phyloP scores from a whole-genome alignment of 2,329 filamentous ascomycete species.

The Nemania sp. region DNA sequence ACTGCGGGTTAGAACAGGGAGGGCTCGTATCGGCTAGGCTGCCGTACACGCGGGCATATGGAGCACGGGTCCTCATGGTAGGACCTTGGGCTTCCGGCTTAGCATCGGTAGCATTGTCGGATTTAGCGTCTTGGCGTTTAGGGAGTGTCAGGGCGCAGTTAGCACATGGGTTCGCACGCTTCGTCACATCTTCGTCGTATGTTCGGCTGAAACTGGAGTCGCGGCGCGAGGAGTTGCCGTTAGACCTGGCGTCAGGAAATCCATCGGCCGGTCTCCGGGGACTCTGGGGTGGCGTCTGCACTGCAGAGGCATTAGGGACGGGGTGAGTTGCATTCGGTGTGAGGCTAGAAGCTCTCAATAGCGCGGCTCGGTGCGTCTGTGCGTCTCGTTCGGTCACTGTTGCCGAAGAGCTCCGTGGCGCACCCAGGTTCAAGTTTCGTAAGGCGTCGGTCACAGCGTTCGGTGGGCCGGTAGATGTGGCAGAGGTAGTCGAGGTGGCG shows the following conservation, averaged over 20 bases:
- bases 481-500: constrained; percentile 50
- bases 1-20: constrained; percentile 62
- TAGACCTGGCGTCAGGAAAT: constrained; percentile 43
- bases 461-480: constrained; percentile 50
- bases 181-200: constrained; percentile 74
- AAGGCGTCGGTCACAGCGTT: constrained; percentile 61
- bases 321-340: constrained; percentile 31
- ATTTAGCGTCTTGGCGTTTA: constrained; percentile 48
- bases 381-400: constrained; percentile 60
- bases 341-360: constrained; percentile 56
- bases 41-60: constrained; percentile 68
- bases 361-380: constrained; percentile 57
- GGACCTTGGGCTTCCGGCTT: constrained; percentile 61
- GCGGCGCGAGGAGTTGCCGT: constrained; percentile 52
- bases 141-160: constrained; percentile 77
- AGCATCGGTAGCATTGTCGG: constrained; percentile 40
- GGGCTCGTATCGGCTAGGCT: constrained; percentile 61
- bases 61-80: constrained; percentile 70
- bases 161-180: constrained; percentile 72
- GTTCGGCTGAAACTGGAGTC: constrained; percentile 72
- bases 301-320: constrained; percentile 54
- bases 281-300: constrained; percentile 70
- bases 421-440: constrained; percentile 59
- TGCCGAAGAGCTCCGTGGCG: constrained; percentile 58
- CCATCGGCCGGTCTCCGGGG: constrained; percentile 58